These are phyloP conservation scores for Cinchona pubescens DNA, from an alignment of 257 asterid genomes.

Conservation along the genomic window DNA sequence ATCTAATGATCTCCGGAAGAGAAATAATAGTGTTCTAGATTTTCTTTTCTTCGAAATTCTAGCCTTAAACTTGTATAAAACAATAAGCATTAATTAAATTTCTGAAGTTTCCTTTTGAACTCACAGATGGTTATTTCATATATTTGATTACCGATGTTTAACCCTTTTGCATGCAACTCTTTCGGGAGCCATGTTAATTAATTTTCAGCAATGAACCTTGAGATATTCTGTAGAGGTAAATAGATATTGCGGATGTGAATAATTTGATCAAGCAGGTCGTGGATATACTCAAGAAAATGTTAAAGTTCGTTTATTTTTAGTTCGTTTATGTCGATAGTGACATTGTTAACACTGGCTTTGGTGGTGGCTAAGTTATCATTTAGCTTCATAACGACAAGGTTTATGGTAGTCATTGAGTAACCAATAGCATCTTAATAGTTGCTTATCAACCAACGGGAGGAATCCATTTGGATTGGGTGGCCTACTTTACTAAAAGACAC, in stretches of 20 bases:
- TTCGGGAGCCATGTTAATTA: neutral
- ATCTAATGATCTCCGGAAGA: constrained; percentile 29
- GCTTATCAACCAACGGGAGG: too few relatives aligned
- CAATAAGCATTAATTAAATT: constrained; percentile 7
- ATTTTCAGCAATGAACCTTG: neutral
- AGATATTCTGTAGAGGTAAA: neutral
- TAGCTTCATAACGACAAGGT: neutral
- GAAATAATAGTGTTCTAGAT: constrained; percentile 11
- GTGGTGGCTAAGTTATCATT: neutral
- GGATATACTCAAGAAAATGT: neutral
- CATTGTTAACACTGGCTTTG: neutral
- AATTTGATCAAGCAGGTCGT: neutral
- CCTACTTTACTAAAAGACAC: too few relatives aligned
- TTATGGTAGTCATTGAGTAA: too few relatives aligned
- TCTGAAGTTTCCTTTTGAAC: neutral
- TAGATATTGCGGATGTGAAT: neutral
- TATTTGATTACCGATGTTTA: neutral
- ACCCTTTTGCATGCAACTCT: neutral
- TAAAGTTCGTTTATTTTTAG: neutral
- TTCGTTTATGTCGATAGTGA: neutral
- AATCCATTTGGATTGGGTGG: too few relatives aligned
- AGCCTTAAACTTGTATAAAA: constrained; percentile 23
- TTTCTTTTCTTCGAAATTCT: constrained; percentile 8
- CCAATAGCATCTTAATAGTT: too few relatives aligned
- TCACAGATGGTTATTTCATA: neutral